Base-by-base conservation (phyloP, 2,329 filamentous ascomycete genomes). In the Hymenoscyphus albidus region DNA sequence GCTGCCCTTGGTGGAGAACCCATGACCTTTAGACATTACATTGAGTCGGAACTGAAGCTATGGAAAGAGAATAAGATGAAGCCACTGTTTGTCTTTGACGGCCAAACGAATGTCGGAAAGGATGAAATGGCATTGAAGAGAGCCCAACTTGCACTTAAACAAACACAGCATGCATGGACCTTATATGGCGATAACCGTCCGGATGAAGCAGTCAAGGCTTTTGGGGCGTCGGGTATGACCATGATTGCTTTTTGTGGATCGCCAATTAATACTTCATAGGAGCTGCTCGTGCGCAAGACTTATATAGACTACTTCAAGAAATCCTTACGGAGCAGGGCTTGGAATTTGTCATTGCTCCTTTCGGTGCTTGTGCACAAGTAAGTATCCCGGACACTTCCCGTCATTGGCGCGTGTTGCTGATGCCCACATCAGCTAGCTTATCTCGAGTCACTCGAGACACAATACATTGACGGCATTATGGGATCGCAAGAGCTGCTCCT, bases 61-160 rank as follows among this genome's bases (percentile, higher is more conserved):
- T 92, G 95, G 82, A 85, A 86, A 66, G 83, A 84, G 57, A 80
- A 88, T 72, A 85, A 85, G 22, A 88, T 96, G 61, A 86, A 82
- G n/a, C 91, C 91, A 1, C 80, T 96, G 68, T 98, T 99, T 76
- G 83, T 99, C 61, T 99, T 99, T 78, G 91, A 94, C 76, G 95
- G 95, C 42, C 85, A 97, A 72, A 87, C 92, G 48, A 84, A 93
- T 66, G 87, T 88, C 48, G 90, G 90, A 64, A 89, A 91, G 73
- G 88, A 93, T 72, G 87, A 91, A 58, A 82, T 88, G 65, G 81
- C 87, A 31, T 82, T 89, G 62, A 83, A 87, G 69, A 85, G 85
- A 57, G 86, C 85, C 32, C 84, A 84, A 59, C 82, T 82, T 38
- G 90, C 92, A 69, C 88, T 89, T 68, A 78, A 84, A 67, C 88